A percentile compares a stretch with the other conserved stretches of the same genome.
These are phyloP conservation scores for Yamadazyma akitaensis DNA, from an alignment of 805 yeast genomes.

Conservation along the genomic window DNA sequence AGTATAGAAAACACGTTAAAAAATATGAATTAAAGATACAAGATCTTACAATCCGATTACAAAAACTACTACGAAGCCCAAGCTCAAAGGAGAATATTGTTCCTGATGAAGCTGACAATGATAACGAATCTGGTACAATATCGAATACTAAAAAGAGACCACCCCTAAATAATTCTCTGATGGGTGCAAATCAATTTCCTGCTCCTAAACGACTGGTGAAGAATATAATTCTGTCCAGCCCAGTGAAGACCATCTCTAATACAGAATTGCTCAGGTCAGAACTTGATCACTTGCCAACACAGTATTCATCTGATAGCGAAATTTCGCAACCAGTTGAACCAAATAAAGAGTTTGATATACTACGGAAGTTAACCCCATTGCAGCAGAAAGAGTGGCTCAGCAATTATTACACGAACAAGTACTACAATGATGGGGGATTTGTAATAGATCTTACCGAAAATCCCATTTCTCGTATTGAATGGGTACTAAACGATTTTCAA, in stretches of 20 bases:
- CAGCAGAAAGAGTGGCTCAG: constrained; percentile 31
- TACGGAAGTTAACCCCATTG: constrained; percentile 24
- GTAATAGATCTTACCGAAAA: constrained; percentile 25
- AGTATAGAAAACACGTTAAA: constrained; percentile 12
- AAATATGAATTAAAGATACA: constrained; percentile 11
- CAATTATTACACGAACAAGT: constrained; percentile 22
- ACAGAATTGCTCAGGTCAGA: background rate
- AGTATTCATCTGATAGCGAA: constrained; percentile 14
- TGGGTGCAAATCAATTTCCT: constrained; percentile 1
- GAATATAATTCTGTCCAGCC: constrained; percentile 4
- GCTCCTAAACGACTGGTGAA: background rate
- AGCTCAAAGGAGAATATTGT: constrained; percentile 5
- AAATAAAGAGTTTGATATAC: constrained; percentile 3
- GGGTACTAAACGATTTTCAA: constrained; percentile 37
- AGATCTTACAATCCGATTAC: constrained; percentile 5
- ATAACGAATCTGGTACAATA: background rate
- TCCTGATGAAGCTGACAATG: background rate
- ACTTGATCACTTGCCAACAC: constrained; percentile 9
- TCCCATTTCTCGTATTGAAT: constrained; percentile 35
- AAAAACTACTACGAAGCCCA: background rate
- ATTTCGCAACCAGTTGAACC: background rate
- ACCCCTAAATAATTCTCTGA: background rate
- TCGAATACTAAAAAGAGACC: background rate
- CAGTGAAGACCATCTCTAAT: background rate
- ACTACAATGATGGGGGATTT: constrained; percentile 17